These are phyloP conservation scores for Lachnellula suecica DNA, from an alignment of 2,329 filamentous ascomycete species.

Conservation along the genomic window DNA sequence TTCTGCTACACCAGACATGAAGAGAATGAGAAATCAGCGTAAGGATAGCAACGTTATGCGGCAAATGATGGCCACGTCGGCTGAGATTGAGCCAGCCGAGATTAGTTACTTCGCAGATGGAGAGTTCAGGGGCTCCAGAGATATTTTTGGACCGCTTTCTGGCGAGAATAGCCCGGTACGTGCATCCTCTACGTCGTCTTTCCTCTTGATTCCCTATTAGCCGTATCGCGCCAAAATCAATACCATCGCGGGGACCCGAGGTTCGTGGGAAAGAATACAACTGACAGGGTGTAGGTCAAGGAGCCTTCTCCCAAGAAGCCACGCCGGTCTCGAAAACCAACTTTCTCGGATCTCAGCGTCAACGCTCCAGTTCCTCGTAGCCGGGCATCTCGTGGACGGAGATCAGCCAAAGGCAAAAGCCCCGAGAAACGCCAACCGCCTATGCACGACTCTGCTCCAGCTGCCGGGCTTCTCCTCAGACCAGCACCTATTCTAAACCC, in stretches of 20 bases:
- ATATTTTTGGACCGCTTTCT: constrained; percentile 61
- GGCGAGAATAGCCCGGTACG: constrained; percentile 50
- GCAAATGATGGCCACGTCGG: constrained; percentile 64
- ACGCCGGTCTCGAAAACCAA: constrained; percentile 25
- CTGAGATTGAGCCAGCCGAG: constrained; percentile 62
- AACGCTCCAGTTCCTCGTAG: constrained; percentile 29
- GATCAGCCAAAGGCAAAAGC: constrained; percentile 8
- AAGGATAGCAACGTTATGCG: constrained; percentile 72
- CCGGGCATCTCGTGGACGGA: constrained; percentile 17
- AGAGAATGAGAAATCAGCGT: constrained; percentile 73
- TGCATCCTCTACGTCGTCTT: constrained; percentile 6
- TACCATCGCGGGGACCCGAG: too few relatives aligned
- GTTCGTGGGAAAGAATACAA: not conserved
- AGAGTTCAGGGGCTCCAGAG: constrained; percentile 49
- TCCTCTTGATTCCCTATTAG: not conserved
- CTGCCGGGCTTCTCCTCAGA: constrained; percentile 11
- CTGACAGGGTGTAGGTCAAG: constrained; percentile 9
- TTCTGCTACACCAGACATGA: constrained; percentile 71
- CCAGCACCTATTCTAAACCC: constrained; percentile 23
- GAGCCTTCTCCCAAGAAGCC: constrained; percentile 28
- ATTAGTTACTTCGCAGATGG: constrained; percentile 58
- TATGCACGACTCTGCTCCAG: constrained; percentile 5
- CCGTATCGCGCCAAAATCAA: not conserved
- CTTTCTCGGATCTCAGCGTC: constrained; percentile 20
- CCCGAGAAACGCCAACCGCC: constrained; percentile 18